Evolutionary conservation across 2,329 filamentous ascomycete species (phyloP), one percentile per base, ranked within the genome.

Genomic region (Arthrobotrys megalospora): DNA sequence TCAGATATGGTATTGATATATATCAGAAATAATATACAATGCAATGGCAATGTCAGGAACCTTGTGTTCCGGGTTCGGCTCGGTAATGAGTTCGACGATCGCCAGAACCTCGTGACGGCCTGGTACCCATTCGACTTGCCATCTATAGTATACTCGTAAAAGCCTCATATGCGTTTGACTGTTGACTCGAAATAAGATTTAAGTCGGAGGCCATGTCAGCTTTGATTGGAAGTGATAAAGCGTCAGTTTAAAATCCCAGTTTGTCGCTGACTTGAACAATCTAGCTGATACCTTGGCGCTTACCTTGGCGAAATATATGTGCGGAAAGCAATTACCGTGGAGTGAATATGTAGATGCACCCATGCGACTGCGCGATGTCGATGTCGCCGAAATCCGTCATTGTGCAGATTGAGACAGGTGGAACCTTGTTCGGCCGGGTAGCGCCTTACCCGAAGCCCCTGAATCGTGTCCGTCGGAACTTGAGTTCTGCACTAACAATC

Each of bases 171-270:
- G 19, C n/a, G 43, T 60, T 43, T 28, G 55, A 24, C 16, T 28
- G 19, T 28, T n/a, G n/a, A n/a, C n/a, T n/a, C 5, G 43, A 11
- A n/a, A 43, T 28, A 10, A 60, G 55, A 60, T 60, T 38, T 38
- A 12, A 60, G 34, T 60, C 36, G 28, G 43, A 11, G 7, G 11
- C 16, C 34, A 60, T 60, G 55, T 43, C 55, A n/a, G 36, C 1
- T 43, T 58, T 60, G 55, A 60, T 60, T 60, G 55, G 55, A 60
- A 11, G 16, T 41, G 55, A 60, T 41, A 28, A 60, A 60, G 16
- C n/a, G 8, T 28, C 55, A 14, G 55, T 60, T 60, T 28, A 60
- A 60, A 43, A 60, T 60, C 55, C 55, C 21, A 60, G 52, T n/a
- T 60, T 24, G 55, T 60, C 10, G 55, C 55, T 19, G 55, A 43